These are phyloP conservation scores for Forsythia viridissima DNA, from an alignment of 257 asterid genomes.

Conservation along the genomic window DNA sequence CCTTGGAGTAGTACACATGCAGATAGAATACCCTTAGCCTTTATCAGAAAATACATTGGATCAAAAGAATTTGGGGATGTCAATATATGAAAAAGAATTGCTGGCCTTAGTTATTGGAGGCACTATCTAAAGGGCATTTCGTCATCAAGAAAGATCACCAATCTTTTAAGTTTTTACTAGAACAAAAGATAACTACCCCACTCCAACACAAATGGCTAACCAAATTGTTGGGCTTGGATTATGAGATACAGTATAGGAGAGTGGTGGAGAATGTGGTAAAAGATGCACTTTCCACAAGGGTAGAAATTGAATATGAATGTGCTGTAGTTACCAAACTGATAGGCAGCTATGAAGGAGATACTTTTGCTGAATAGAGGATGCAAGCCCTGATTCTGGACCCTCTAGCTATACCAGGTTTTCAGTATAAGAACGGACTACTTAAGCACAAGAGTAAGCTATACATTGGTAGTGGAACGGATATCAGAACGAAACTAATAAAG, in stretches of 20 bases:
- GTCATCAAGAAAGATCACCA: neutral
- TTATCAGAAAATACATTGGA: too few species aligned
- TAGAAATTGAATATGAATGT: neutral
- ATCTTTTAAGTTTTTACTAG: neutral
- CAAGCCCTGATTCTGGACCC: too few species aligned
- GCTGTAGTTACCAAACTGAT: rapidly evolving
- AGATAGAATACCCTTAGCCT: too few species aligned
- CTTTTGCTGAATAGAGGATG: too few species aligned
- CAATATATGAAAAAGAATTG: neutral
- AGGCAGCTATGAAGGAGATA: neutral
- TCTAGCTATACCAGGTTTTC: too few species aligned
- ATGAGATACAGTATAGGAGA: neutral
- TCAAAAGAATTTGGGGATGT: too few species aligned
- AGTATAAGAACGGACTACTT: too few species aligned
- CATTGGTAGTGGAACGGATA: too few species aligned
- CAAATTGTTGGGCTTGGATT: neutral
- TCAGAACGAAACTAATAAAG: too few species aligned
- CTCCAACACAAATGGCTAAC: neutral
- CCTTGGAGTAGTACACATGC: too few species aligned
- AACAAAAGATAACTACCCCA: neutral
- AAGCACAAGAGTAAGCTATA: too few species aligned
- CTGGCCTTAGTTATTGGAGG: neutral
- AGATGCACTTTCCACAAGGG: neutral
- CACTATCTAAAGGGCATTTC: neutral
- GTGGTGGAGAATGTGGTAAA: neutral